Base-by-base conservation (phyloP, 1,284 basidiomycete species). In the Coniferiporia sulphurascens region DNA sequence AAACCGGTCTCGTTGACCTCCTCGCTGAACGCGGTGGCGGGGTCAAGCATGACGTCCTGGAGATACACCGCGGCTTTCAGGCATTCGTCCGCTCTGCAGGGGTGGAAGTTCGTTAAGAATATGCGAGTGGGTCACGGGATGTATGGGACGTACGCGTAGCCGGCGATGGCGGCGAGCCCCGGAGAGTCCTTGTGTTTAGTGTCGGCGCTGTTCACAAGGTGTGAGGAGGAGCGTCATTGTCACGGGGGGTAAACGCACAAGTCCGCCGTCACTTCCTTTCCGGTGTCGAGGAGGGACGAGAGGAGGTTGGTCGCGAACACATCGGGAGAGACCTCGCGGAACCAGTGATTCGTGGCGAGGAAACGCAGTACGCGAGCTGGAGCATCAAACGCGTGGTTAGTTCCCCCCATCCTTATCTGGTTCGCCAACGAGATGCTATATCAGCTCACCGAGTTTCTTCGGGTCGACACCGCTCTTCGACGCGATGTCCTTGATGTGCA, bases 41-140 rank as follows among this genome's bases (percentile, higher is more conserved):
- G 71, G 48, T 76, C 72, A 0, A 66, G 59, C 6, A 78, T 57
- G 8, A 64, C 65, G 55, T 79, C 76, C 19, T 69, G 62, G 4
- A 74, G 56, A 60, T 73, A 74, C 0, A 68, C 62, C 1, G 73
- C 66, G 1, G 66, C 63, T 64, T 76, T 72, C 56, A 68, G 61
- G 49, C 54, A 52, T 52, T 73, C 71, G 61, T 73, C 69, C 19
- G 66, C 51, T 41, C 70, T 72, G 48, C 13, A 8, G 27, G 27
- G 27, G 27, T 27, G 27, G 21, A 19, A 10, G 9, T 17, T n/a
- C 44, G 44, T 8, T 32, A 3, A 32, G 21, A 27, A 10, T 32
- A 44, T 22, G n/a, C 27, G 8, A 9, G 6, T 5, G 10, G 41
- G 5, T 44, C 5, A 45, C 9, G n/a, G 19, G 41, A 22, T 13